A percentile compares a stretch with the other conserved stretches of the same genome.
phyloP scores from a whole-genome alignment of 345 rosid species.

The Hibiscus trionum region DNA sequence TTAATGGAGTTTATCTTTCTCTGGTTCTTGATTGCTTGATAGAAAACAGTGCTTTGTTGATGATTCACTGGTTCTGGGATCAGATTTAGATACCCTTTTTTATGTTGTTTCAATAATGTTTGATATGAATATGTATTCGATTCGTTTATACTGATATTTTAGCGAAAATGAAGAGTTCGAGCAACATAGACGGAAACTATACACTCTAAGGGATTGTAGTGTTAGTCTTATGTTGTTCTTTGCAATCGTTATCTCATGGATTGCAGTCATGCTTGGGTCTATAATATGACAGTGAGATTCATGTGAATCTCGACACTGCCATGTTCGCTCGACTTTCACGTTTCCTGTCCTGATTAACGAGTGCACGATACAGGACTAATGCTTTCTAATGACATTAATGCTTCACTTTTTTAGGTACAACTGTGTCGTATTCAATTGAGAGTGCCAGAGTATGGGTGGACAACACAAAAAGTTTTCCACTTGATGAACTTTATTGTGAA shows the following conservation, averaged over 20 bases:
- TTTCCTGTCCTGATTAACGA: neutral
- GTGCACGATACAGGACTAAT: neutral
- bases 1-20: too few relatives aligned
- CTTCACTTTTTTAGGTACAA: constrained; percentile 44
- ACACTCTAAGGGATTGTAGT: neutral
- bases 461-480: constrained; percentile 91
- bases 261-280: neutral
- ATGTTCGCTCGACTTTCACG: neutral
- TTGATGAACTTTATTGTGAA: constrained; percentile 86
- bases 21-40: too few relatives aligned
- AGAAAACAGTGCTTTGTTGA: too few relatives aligned
- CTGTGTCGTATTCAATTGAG: constrained; percentile 70
- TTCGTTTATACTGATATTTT: neutral
- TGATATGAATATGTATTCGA: neutral
- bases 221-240: neutral
- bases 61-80: too few relatives aligned
- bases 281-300: neutral
- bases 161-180: neutral
- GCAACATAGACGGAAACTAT: neutral
- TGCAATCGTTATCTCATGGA: neutral
- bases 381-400: neutral
- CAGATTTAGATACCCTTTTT: neutral
- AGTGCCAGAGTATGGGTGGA: constrained; percentile 96
- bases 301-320: neutral
- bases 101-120: neutral